These are phyloP conservation scores for Trichoderma reesei DNA, from an alignment of 495 filamentous ascomycete species.

Conservation along the genomic window DNA sequence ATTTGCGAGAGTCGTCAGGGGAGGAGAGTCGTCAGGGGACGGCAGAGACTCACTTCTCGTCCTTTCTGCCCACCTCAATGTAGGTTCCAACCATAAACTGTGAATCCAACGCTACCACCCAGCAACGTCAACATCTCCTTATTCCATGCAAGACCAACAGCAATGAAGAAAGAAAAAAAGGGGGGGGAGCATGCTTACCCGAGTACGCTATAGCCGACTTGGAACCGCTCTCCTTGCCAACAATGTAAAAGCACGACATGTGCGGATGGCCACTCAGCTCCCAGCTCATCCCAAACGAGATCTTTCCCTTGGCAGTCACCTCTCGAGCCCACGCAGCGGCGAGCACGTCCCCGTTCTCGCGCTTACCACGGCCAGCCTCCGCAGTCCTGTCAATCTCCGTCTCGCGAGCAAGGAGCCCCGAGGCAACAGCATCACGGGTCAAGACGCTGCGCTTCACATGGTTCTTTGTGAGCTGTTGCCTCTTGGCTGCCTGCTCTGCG, in stretches of 20 bases:
- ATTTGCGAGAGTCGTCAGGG: no score
- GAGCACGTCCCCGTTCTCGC: slow-evolving; percentile 14
- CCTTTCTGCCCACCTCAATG: slow-evolving; percentile 17
- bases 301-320: slow-evolving; percentile 13
- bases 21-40: not conserved
- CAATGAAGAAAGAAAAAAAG: not conserved
- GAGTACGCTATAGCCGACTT: slow-evolving; percentile 22
- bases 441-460: slow-evolving; percentile 19
- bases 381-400: slow-evolving; percentile 10
- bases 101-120: slow-evolving; percentile 8
- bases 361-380: not conserved
- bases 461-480: slow-evolving; percentile 10
- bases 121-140: not conserved
- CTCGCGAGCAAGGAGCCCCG: slow-evolving; percentile 22
- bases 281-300: slow-evolving; percentile 1
- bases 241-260: slow-evolving; percentile 20
- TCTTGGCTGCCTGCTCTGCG: slow-evolving; percentile 9
- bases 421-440: slow-evolving; percentile 14
- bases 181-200: slow-evolving; percentile 18
- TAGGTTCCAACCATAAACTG: slow-evolving; percentile 14
- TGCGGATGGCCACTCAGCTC: not conserved
- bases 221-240: slow-evolving; percentile 13
- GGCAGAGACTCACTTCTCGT: slow-evolving; percentile 16
- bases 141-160: not conserved
- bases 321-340: slow-evolving; percentile 17